Evolutionary conservation across 176 grass and related monocot species (phyloP).

Genomic region (Saccharum officinarum): DNA sequence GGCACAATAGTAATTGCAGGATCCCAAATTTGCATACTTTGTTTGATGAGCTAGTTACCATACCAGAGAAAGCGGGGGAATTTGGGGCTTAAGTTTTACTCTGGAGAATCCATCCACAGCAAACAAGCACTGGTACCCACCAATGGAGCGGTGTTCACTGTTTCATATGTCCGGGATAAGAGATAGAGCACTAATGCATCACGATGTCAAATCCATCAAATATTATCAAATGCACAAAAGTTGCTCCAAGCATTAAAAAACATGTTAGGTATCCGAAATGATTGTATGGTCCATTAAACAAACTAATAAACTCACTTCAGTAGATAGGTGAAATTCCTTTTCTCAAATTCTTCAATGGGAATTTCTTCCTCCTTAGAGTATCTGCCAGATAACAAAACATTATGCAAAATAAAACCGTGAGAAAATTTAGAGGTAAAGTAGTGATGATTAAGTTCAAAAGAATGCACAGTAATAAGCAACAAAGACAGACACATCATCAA

Average conservation of each 20-base stretch:
- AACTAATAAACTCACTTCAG: constrained; percentile 69
- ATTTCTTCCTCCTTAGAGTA: constrained; percentile 87
- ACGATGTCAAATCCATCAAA: background rate
- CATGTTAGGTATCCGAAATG: background rate
- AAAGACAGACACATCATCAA: background rate
- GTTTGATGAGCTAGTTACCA: background rate
- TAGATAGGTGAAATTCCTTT: constrained; percentile 83
- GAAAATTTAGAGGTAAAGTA: background rate
- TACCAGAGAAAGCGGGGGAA: constrained; percentile 74
- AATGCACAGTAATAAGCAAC: background rate
- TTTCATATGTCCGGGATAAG: constrained; percentile 25
- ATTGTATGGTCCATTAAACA: background rate
- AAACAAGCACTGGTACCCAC: constrained; percentile 80
- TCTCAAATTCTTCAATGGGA: constrained; percentile 38
- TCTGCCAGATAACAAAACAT: constrained; percentile 36
- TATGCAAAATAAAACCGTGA: background rate
- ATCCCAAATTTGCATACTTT: background rate
- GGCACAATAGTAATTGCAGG: background rate
- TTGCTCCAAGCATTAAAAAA: background rate
- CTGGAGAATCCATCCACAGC: constrained; percentile 74
- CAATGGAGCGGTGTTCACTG: constrained; percentile 66
- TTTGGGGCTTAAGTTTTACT: constrained; percentile 42
- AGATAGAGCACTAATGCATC: background rate
- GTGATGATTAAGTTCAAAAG: background rate
- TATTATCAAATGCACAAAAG: constrained; percentile 29